phyloP scores from a whole-genome alignment of 2,329 filamentous ascomycete species.

The Bipolaris victoriae region DNA sequence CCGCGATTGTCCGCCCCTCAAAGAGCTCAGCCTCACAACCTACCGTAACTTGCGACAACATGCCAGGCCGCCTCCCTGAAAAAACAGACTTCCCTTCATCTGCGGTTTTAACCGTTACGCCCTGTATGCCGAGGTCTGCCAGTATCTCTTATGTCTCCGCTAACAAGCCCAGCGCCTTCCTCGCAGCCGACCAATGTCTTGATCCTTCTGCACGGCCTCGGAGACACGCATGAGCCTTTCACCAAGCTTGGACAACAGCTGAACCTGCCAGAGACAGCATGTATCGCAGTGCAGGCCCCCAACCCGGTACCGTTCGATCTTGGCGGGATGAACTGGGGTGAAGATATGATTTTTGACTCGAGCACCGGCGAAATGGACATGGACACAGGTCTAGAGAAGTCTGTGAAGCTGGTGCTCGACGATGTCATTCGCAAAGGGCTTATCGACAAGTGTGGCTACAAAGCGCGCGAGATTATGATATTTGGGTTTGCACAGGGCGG shows the following conservation, averaged over 20 bases:
- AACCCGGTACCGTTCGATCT: constrained; percentile 71
- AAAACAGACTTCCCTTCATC: constrained; percentile 51
- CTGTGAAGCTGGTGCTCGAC: constrained; percentile 52
- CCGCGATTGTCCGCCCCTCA: constrained; percentile 9
- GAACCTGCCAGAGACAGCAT: constrained; percentile 76
- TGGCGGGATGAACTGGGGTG: constrained; percentile 68
- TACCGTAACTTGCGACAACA: constrained; percentile 25
- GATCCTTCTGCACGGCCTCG: constrained; percentile 82
- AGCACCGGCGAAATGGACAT: constrained; percentile 59
- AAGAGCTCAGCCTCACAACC: constrained; percentile 25
- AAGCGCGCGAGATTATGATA: constrained; percentile 57
- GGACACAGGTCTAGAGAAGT: constrained; percentile 59
- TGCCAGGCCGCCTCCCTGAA: constrained; percentile 54
- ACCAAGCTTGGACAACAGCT: constrained; percentile 71
- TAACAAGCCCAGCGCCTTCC: constrained; percentile 44
- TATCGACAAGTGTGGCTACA: constrained; percentile 58
- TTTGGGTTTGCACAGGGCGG: constrained; percentile 65
- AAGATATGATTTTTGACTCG: constrained; percentile 64
- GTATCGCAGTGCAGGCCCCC: constrained; percentile 75
- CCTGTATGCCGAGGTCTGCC: constrained; percentile 48
- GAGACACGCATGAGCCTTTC: constrained; percentile 75
- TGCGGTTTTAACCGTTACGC: constrained; percentile 51
- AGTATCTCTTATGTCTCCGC: constrained; percentile 1
- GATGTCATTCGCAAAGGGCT: constrained; percentile 54
- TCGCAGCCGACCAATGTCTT: constrained; percentile 74